Conservation (phyloP, 2,329 filamentous ascomycete species). For the Aspergillus quadrilineatus region DNA sequence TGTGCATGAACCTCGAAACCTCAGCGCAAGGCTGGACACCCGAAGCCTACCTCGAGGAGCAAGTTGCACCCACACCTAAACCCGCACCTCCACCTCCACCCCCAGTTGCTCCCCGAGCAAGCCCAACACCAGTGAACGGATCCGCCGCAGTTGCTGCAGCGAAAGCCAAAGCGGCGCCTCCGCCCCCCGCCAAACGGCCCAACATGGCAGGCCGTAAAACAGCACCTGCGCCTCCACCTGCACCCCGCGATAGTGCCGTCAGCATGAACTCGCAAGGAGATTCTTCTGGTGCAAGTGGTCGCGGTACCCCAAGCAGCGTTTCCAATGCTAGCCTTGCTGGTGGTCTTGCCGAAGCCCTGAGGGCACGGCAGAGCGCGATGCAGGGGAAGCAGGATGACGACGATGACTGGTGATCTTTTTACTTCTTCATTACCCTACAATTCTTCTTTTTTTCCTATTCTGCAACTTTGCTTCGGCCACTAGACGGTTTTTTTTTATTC, state of each 20-base stretch:
- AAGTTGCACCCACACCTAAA: slow-evolving; percentile 56
- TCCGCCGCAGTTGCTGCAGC: slow-evolving; percentile 43
- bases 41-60: slow-evolving; percentile 87
- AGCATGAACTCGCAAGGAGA: slow-evolving; percentile 48
- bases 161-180: slow-evolving; percentile 67
- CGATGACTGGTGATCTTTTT: slow-evolving; percentile 62
- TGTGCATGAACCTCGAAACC: slow-evolving; percentile 70
- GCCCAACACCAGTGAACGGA: slow-evolving; percentile 62
- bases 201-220: slow-evolving; percentile 68
- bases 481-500: slow-evolving; percentile 6
- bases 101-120: slow-evolving; percentile 47
- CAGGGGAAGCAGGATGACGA: slow-evolving; percentile 60
- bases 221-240: slow-evolving; percentile 62
- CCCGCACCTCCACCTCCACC: slow-evolving; percentile 56
- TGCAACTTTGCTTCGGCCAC: slow-evolving; percentile 18
- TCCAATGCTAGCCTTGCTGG: slow-evolving; percentile 65
- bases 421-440: slow-evolving; percentile 10
- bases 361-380: slow-evolving; percentile 75
- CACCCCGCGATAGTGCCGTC: slow-evolving; percentile 65
- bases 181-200: slow-evolving; percentile 79
- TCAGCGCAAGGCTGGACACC: slow-evolving; percentile 89
- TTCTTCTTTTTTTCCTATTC: slow-evolving; percentile 17
- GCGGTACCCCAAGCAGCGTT: slow-evolving; percentile 63
- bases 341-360: slow-evolving; percentile 74
- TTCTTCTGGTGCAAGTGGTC: slow-evolving; percentile 63